Evolutionary conservation across 2,329 filamentous ascomycete species (phyloP).

Genomic region (Colletotrichum orchidophilum): DNA sequence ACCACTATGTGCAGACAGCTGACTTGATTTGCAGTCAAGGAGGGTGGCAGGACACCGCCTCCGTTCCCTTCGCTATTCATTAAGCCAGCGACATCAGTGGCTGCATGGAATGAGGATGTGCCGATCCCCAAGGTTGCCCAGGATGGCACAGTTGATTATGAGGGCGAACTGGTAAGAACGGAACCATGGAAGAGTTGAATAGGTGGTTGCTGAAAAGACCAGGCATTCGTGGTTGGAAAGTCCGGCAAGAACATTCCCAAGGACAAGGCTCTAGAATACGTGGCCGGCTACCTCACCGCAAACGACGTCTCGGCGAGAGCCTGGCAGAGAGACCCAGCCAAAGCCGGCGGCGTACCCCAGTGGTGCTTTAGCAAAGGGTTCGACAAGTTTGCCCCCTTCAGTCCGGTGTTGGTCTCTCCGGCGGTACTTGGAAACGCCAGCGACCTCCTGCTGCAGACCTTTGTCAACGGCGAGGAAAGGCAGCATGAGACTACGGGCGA

Average conservation of each 20-base stretch:
- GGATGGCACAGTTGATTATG: slow-evolving; percentile 58
- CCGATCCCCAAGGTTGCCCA: slow-evolving; percentile 57
- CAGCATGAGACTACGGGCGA: slow-evolving; percentile 59
- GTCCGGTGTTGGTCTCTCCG: slow-evolving; percentile 53
- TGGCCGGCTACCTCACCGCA: slow-evolving; percentile 55
- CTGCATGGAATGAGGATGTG: slow-evolving; percentile 47
- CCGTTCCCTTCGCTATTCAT: slow-evolving; percentile 61
- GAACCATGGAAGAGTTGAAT: fast-evolving
- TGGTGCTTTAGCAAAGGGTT: slow-evolving; percentile 66
- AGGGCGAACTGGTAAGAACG: slow-evolving; percentile 53
- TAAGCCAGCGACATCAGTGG: slow-evolving; percentile 55
- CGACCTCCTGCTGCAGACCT: slow-evolving; percentile 44
- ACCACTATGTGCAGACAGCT: no score
- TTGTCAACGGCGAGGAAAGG: slow-evolving; percentile 60
- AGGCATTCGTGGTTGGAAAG: slow-evolving; percentile 61
- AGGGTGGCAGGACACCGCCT: slow-evolving; percentile 60
- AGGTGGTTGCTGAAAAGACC: background rate
- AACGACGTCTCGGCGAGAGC: slow-evolving; percentile 67
- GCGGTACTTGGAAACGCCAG: slow-evolving; percentile 41
- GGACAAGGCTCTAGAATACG: slow-evolving; percentile 53
- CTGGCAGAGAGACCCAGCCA: slow-evolving; percentile 60
- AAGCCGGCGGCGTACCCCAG: slow-evolving; percentile 52
- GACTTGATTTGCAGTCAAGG: slow-evolving; percentile 51
- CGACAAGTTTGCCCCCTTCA: slow-evolving; percentile 65
- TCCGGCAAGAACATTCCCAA: slow-evolving; percentile 60